These are phyloP conservation scores for Phytophthora foliorum DNA, from an alignment of 352 stramenopile genomes.

Conservation along the genomic window DNA sequence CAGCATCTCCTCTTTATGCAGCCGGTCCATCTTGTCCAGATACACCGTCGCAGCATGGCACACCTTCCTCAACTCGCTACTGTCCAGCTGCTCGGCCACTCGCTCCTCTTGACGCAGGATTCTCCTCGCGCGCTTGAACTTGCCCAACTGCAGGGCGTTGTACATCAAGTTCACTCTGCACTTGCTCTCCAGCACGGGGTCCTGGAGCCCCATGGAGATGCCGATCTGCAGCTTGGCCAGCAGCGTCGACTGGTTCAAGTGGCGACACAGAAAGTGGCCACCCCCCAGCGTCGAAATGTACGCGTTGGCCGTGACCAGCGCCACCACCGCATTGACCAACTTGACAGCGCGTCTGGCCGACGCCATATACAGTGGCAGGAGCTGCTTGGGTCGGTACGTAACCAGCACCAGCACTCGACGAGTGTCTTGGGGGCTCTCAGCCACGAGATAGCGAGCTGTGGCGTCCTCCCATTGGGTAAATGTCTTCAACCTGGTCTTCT, in stretches of 20 bases:
- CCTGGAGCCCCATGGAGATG: constrained; percentile 75
- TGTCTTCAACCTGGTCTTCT: constrained; percentile 1
- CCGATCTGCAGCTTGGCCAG: constrained; percentile 85
- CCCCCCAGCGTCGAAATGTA: constrained; percentile 88
- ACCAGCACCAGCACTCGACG: constrained; percentile 42
- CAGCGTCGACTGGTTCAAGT: constrained; percentile 75
- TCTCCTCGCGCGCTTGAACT: constrained; percentile 63
- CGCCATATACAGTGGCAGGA: constrained; percentile 67
- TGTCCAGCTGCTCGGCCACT: constrained; percentile 60
- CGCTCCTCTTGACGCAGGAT: constrained; percentile 59
- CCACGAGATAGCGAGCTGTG: constrained; percentile 26
- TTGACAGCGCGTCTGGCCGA: constrained; percentile 72
- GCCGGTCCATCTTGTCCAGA: constrained; percentile 66
- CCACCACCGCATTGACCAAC: constrained; percentile 76
- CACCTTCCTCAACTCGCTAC: constrained; percentile 66
- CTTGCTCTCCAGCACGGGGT: constrained; percentile 84
- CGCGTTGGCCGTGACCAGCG: constrained; percentile 83
- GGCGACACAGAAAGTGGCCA: constrained; percentile 82
- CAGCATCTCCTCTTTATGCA: constrained; percentile 66
- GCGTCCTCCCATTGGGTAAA: constrained; percentile 35
- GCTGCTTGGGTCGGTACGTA: constrained; percentile 51
- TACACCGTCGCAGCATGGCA: constrained; percentile 75
- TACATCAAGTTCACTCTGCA: constrained; percentile 87
- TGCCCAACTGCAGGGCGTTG: constrained; percentile 75
- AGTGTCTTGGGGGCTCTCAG: background rate